Evolutionary conservation across 371 early-diverging fungal species (phyloP), one percentile per base, ranked within the genome.

Genomic region (Nosema muscidifuracis): DNA sequence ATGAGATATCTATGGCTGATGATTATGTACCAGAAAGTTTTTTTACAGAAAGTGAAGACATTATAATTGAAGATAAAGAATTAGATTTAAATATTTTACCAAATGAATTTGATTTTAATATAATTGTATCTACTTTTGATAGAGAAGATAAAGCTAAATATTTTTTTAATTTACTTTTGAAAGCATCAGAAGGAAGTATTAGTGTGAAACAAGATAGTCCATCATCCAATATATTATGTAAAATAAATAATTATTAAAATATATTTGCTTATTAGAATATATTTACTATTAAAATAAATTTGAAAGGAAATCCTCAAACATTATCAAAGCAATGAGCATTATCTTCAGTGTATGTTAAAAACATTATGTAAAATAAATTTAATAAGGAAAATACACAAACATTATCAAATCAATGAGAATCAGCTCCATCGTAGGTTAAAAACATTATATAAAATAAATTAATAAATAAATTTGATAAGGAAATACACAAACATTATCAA

Each of bases 1-100:
- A 60, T 60, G 60, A 53, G 24, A 53, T 53, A 2, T 53, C 55
- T 2, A 53, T 53, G 24, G 55, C 6, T 22, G 55, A 53, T 26
- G 12, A 7, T 3, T 53, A 26, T 28, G 26, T 12, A 18, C 3
- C 3, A 7, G 55, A 53, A 26, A 6, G 12, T 3, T 47, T 10
- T 30, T 16, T 28, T 10, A 10, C 6, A 13, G 26, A 31, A 26
- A n/a, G n/a, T 56, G 10, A 13, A 4, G 10, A 6, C 28, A 9
- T 6, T 16, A 10, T 7, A 13, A 24, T 24, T 30, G 28, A 4
- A 12, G 33, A 30, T 4, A 24, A 56, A 56, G 4, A 9, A 4
- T 18, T 30, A 9, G 33, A 31, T 56, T 2, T 60, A 34, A 10
- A 10, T 6, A 18, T 10, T 34, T 18, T 60, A 24, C 33, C 33